phyloP scores from a whole-genome alignment of 1,284 basidiomycete species.

The Austroboletus novae-zelandiae region DNA sequence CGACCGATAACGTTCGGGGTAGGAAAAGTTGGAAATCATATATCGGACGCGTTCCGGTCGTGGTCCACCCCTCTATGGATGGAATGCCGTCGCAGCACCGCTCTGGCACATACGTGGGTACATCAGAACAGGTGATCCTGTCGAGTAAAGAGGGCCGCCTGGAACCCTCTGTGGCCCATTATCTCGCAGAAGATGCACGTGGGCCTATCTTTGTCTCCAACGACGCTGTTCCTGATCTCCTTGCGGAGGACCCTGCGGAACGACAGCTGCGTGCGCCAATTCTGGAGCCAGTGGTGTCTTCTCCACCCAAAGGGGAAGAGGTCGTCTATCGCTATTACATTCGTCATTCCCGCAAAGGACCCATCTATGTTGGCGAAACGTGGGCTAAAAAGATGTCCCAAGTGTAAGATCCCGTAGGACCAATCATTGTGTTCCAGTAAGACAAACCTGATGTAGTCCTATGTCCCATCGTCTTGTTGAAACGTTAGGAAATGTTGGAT shows the following conservation, averaged over 20 bases:
- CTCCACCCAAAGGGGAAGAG: conserved; percentile 15
- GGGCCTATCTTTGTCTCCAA: conserved; percentile 20
- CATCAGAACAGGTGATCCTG: conserved; percentile 7
- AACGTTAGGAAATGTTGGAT: not conserved
- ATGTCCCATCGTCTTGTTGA: too few species aligned
- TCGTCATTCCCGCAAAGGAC: not conserved
- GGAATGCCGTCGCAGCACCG: not conserved
- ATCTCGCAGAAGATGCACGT: conserved; percentile 20
- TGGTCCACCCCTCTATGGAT: not conserved
- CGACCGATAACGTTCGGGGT: not conserved
- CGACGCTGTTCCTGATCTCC: not conserved
- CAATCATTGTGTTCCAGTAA: too few species aligned
- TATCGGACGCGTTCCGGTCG: not conserved
- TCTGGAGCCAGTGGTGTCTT: conserved; percentile 2
- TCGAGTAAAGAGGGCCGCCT: not conserved
- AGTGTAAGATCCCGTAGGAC: too few species aligned
- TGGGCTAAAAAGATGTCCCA: conserved; percentile 9
- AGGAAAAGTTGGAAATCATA: not conserved
- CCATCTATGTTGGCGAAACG: conserved; percentile 12
- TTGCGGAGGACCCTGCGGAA: conserved; percentile 3
- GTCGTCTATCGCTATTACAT: conserved; percentile 9
- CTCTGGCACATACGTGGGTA: not conserved
- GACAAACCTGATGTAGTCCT: too few species aligned
- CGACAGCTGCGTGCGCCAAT: conserved; percentile 9
- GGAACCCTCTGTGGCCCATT: conserved; percentile 8